Percentiles rank a stretch among this genome's conserved stretches.
Conservation (phyloP, 176 grass and related monocot genomes). For the Rhynchospora tenuis region DNA sequence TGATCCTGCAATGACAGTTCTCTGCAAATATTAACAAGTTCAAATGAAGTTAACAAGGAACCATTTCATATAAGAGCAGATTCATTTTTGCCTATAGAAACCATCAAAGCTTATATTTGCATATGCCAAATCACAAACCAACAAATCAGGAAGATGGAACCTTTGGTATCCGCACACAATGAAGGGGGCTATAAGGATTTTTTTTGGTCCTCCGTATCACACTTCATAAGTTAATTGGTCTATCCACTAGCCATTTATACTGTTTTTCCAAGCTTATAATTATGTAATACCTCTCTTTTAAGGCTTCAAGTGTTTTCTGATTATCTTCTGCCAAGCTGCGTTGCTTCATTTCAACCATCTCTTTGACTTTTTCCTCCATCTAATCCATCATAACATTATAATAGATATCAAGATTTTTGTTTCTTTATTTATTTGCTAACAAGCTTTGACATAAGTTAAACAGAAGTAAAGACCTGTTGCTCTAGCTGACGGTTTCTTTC, state of each 20-base stretch:
- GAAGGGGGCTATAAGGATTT: background rate
- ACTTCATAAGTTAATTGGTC: background rate
- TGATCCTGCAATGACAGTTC: constrained; percentile 89
- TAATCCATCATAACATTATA: constrained; percentile 21
- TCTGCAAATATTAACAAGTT: constrained; percentile 36
- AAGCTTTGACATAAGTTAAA: background rate
- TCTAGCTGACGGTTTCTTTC: constrained; percentile 95
- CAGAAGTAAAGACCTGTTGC: constrained; percentile 62
- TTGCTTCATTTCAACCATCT: constrained; percentile 99
- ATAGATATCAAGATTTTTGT: background rate
- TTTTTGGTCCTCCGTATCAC: background rate
- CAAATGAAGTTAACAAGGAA: background rate
- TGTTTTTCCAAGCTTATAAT: background rate
- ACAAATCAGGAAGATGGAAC: too few relatives aligned
- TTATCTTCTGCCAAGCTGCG: constrained; percentile 96
- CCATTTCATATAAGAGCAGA: background rate
- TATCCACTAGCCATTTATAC: background rate
- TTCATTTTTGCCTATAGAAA: background rate
- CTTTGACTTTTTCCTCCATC: constrained; percentile 99
- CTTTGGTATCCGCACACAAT: background rate
- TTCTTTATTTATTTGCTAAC: background rate
- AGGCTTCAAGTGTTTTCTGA: constrained; percentile 94
- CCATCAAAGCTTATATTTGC: background rate
- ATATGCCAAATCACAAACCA: background rate
- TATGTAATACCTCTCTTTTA: constrained; percentile 86